Base-by-base conservation (phyloP, 805 yeast species). In the Diddensiella caesifluorescens region DNA sequence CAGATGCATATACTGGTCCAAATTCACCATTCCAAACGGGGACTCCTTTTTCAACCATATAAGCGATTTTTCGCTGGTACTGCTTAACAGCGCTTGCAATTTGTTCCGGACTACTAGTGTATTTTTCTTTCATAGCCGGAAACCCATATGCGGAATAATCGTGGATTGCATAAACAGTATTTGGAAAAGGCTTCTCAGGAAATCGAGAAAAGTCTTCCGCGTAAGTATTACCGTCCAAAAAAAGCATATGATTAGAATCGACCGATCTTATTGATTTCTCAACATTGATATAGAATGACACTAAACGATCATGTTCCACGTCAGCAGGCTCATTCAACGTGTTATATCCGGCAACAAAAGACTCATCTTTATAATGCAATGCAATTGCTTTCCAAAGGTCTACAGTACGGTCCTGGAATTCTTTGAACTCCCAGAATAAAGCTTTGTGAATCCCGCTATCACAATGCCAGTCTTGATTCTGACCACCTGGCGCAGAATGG, bases 21-120 rank as follows among this genome's bases (percentile, higher is more conserved):
- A 71, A 70, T 54, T 73, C 74, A 27, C 77, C 77, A 53, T 70
- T 70, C 77, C 77, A 72, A 21, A 72, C 75, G 3, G 77, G 75
- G 6, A 70, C 73, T 10, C 63, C 52, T 45, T 59, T 51, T 18
- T 59, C 46, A 25, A 46, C 49, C 67, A 68, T 68, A 54, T 61
- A 69, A 45, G 69, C 69, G 42, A 71, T 52, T 52, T 72, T 72
- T 36, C 75, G 56, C 35, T 63, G 54, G 50, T 68, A 72, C 49
- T 63, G 70, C 15, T 42, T 41, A 41, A 57, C 47, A 38, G 71
- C 47, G 50, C 63, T 67, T 28, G 47, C 57, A 41, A 51, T 53
- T 47, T 72, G 66, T 28, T 55, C 69, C 1, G 40, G 60, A 12
- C 62, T 49, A 13, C 72, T 72, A 13, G 48, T 22, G 51, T 68